These are phyloP conservation scores for Leptographium wingfieldii DNA, from an alignment of 2,329 filamentous ascomycete species.

Conservation along the genomic window DNA sequence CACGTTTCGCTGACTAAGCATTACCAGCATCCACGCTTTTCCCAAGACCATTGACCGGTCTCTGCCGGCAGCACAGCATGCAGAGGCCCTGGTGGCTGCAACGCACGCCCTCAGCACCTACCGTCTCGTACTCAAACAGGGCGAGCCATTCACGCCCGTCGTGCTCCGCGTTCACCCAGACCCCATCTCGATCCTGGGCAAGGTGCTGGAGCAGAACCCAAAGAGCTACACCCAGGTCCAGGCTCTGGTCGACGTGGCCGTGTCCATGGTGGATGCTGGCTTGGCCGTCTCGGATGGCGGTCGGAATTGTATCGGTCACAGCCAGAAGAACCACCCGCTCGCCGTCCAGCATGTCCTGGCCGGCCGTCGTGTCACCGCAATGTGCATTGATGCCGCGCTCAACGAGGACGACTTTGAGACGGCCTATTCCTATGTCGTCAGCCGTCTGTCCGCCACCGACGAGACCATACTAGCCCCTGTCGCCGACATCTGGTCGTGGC, in stretches of 20 bases:
- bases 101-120: constrained; percentile 68
- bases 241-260: constrained; percentile 57
- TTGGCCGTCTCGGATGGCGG: constrained; percentile 20
- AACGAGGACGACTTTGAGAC: constrained; percentile 74
- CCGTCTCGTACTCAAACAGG: constrained; percentile 64
- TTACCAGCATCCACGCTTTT: constrained; percentile 48
- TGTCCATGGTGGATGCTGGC: constrained; percentile 51
- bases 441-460: constrained; percentile 39
- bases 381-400: constrained; percentile 69
- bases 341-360: constrained; percentile 24
- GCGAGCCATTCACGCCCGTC: constrained; percentile 68
- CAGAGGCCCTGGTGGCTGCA: constrained; percentile 54
- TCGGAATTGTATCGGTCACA: not conserved
- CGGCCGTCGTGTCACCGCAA: constrained; percentile 58
- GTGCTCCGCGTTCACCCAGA: constrained; percentile 65
- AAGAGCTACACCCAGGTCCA: constrained; percentile 63
- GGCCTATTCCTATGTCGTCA: constrained; percentile 72
- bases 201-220: constrained; percentile 62
- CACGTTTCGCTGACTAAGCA: not conserved
- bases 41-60: constrained; percentile 42
- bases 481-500: constrained; percentile 61
- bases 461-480: not conserved
- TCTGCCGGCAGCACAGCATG: constrained; percentile 35
- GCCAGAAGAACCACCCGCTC: not conserved
- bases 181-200: constrained; percentile 59